Evolutionary conservation across 176 grass and related monocot genomes (phyloP), one percentile per base, ranked within the genome.

Genomic region (Rhynchospora breviuscula): DNA sequence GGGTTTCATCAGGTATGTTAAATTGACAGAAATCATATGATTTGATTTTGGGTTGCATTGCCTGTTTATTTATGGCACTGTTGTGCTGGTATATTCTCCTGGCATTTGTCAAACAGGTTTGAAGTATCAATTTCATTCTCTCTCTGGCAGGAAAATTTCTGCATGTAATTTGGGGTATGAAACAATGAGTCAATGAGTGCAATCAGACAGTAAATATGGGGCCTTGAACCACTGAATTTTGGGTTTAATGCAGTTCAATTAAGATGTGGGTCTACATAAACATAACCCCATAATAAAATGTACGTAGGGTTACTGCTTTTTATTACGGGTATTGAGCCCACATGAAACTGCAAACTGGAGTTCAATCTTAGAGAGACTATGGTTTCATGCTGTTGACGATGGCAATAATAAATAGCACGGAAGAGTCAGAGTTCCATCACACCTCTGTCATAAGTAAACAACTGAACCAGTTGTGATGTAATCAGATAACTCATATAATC

Each of bases 1-100:
- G 96, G 93, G 10, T 95, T 99, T 71, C 96, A 99, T 85, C 96
- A 99, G 96, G 96, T 99, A 81, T 45, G 78, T 35, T 74, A 19
- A 19, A 51, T 17, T 49, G 9, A 10, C 12, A 48, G 14, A 51
- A 45, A 74, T 13, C 19, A 52, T 26, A 52, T 74, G 19, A 1
- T 74, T 19, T 13, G 46, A 18, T 13, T 69, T 44, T 69, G 6
- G 29, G 33, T 68, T 68, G 46, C 19, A 12, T 74, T 73, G 19
- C 44, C n/a, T 6, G 44, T 10, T 47, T 21, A 12, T 10, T 6
- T 47, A 0, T 8, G 44, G 68, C 5, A n/a, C 44, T 23, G 3
- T 22, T 51, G n/a, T 49, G 44, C 3, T 49, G 44, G 22, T 49
- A 74, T 74, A 51, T 19, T 25, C 44, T 22, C n/a, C 47, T 40